These are phyloP conservation scores for Ilex asprella DNA, from an alignment of 257 asterid species.

Conservation along the genomic window DNA sequence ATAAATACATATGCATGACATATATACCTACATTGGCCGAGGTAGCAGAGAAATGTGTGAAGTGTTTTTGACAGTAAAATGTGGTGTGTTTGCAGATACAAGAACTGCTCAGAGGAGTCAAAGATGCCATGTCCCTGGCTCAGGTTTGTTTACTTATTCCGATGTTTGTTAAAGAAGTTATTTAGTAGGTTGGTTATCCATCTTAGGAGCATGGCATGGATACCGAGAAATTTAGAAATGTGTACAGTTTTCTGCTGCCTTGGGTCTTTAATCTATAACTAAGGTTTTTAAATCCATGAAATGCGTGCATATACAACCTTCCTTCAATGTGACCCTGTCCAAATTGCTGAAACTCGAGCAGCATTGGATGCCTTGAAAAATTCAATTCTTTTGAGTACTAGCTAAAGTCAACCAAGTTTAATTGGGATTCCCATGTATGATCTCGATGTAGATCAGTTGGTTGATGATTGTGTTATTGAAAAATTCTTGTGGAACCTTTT, in stretches of 20 bases:
- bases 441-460: too few species aligned
- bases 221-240: slow-evolving; percentile 31
- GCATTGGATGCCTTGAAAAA: slow-evolving; percentile 18
- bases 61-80: slow-evolving; percentile 4
- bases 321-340: neutral
- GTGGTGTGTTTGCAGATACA: slow-evolving; percentile 59
- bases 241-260: slow-evolving; percentile 17
- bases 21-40: neutral
- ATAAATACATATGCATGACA: too few species aligned
- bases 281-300: slow-evolving; percentile 12
- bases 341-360: neutral
- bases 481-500: too few species aligned
- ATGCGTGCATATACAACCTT: slow-evolving; percentile 1
- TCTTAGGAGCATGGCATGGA: slow-evolving; percentile 21
- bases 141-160: slow-evolving; percentile 76
- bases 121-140: slow-evolving; percentile 82
- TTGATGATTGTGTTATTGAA: too few species aligned
- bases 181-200: slow-evolving; percentile 12
- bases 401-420: neutral
- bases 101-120: slow-evolving; percentile 66
- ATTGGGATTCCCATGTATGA: too few species aligned
- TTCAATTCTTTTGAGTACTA: slow-evolving; percentile 10
- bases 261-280: slow-evolving; percentile 4
- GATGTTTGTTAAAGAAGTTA: slow-evolving; percentile 1
- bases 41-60: slow-evolving; percentile 1